A percentile compares a stretch with the other conserved stretches of the same genome.
These are phyloP conservation scores for Globisporangium middletonii DNA, from an alignment of 352 stramenopile species.

Conservation along the genomic window DNA sequence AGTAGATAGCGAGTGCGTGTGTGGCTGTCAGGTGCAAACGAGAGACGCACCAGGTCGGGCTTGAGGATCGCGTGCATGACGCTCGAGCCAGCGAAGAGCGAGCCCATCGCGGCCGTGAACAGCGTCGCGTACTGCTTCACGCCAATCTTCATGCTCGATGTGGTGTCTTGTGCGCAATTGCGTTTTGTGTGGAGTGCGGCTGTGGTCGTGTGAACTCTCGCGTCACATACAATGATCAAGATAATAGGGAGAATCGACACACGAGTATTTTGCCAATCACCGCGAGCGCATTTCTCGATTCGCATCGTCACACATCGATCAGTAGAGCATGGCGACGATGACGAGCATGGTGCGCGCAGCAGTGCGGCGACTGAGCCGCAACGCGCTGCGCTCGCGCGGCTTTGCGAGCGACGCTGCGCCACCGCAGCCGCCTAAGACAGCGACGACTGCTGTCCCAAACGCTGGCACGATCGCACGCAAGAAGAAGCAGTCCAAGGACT, in stretches of 20 bases:
- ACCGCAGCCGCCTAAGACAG: background rate
- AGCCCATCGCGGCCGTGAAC: conserved; percentile 64
- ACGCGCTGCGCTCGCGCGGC: background rate
- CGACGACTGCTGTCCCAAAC: conserved; percentile 3
- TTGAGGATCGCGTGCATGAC: conserved; percentile 82
- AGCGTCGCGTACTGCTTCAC: conserved; percentile 73
- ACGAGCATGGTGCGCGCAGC: background rate
- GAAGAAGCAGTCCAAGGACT: conserved; percentile 49
- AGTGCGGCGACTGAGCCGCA: background rate
- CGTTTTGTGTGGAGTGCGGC: background rate
- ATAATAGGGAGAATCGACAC: background rate
- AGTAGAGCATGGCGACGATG: background rate
- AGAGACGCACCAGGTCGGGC: conserved; percentile 58
- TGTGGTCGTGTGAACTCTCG: background rate
- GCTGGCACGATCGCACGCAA: conserved; percentile 7
- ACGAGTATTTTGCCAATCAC: too few relatives aligned
- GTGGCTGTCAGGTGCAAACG: background rate
- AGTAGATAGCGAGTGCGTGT: background rate
- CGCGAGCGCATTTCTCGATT: too few relatives aligned
- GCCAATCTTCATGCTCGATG: conserved; percentile 47
- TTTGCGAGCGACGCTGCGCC: conserved; percentile 5
- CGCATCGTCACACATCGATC: background rate
- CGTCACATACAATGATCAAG: background rate
- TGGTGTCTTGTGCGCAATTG: background rate
- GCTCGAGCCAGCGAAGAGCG: conserved; percentile 78